phyloP scores from a whole-genome alignment of 2,329 filamentous ascomycete genomes.

The Geoglossum cookeanum region DNA sequence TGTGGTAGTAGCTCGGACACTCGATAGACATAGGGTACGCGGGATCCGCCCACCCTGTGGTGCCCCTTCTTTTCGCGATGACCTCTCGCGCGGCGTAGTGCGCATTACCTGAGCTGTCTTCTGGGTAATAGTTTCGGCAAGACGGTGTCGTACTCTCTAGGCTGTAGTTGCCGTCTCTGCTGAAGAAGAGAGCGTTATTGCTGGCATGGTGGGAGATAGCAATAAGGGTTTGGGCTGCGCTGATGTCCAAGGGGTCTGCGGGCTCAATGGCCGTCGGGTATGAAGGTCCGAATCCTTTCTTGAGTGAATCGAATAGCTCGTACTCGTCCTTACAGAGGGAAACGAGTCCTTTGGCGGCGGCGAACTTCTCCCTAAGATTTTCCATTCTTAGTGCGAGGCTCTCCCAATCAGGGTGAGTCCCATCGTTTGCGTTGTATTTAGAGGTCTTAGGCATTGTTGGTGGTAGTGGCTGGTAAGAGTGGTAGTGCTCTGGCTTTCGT shows the following conservation, averaged over 20 bases:
- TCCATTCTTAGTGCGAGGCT: neutral
- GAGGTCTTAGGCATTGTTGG: neutral
- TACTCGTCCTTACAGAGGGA: neutral
- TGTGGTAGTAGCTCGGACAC: no score
- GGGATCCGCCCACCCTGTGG: no score
- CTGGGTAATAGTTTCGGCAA: neutral
- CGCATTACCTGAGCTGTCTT: neutral
- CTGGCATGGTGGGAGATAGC: neutral
- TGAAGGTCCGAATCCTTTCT: neutral
- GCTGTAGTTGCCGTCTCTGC: neutral
- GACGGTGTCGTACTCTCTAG: neutral
- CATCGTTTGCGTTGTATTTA: neutral
- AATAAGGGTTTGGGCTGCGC: neutral
- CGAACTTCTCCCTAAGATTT: neutral
- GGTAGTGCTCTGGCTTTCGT: neutral
- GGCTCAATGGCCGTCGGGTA: neutral
- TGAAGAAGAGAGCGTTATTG: neutral
- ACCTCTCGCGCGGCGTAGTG: neutral
- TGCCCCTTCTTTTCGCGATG: neutral
- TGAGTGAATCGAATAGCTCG: neutral
- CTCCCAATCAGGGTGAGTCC: neutral
- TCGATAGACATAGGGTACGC: no score
- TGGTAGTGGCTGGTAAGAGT: neutral
- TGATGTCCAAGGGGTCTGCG: neutral
- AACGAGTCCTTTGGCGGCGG: neutral